A percentile compares a stretch with the other conserved stretches of the same genome.
phyloP scores from a whole-genome alignment of 495 filamentous ascomycete species.

The Amorphotheca resinae region DNA sequence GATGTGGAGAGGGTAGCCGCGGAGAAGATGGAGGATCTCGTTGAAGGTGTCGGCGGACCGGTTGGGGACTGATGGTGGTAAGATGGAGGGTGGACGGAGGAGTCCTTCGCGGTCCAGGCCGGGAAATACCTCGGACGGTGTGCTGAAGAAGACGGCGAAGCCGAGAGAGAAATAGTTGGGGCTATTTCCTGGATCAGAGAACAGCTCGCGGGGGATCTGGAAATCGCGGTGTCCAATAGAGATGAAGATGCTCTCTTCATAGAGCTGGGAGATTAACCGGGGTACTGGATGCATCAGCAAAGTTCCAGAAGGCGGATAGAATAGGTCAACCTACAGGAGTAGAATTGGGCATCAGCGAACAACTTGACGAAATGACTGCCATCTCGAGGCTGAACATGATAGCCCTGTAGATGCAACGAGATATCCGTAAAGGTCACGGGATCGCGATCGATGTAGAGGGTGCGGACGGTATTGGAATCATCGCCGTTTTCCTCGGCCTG shows the following conservation, averaged over 20 bases:
- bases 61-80: conserved; percentile 69
- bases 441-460: conserved; percentile 92
- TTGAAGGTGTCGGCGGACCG: conserved; percentile 69
- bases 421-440: conserved; percentile 84
- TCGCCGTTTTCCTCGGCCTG: conserved; percentile 37
- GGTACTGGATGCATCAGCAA: conserved; percentile 45
- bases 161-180: conserved; percentile 95
- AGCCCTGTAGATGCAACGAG: conserved; percentile 83
- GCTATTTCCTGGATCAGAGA: conserved; percentile 70
- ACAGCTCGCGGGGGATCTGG: conserved; percentile 80
- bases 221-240: conserved; percentile 78
- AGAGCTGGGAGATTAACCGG: conserved; percentile 84
- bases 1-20: conserved; percentile 79
- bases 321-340: conserved; percentile 58
- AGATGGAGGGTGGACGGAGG: conserved; percentile 80
- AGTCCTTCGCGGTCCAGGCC: conserved; percentile 68
- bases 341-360: conserved; percentile 95
- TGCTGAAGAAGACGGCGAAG: conserved; percentile 79
- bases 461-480: conserved; percentile 37
- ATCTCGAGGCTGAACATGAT: conserved; percentile 75
- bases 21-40: conserved; percentile 71
- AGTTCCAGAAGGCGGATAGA: not conserved
- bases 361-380: conserved; percentile 78
- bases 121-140: conserved; percentile 70
- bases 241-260: conserved; percentile 84